Conservation (phyloP, 495 filamentous ascomycete genomes). For the Penicillium bialowiezense region DNA sequence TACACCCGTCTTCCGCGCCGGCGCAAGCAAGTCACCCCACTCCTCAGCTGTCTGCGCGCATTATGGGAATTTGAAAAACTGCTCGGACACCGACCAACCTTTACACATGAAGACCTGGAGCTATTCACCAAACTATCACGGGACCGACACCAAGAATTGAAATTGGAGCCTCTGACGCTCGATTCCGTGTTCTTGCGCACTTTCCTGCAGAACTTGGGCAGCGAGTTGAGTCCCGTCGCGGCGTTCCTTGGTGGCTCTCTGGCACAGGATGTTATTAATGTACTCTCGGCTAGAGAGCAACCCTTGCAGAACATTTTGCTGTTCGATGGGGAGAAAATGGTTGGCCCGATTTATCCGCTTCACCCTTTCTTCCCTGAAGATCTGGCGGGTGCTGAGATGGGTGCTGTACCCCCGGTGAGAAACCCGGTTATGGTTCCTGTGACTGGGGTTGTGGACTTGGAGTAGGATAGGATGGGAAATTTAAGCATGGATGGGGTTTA, state of each 20-base stretch:
- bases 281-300: slow-evolving; percentile 83
- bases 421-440: slow-evolving; percentile 18
- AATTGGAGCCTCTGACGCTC: slow-evolving; percentile 73
- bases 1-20: slow-evolving; percentile 62
- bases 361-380: slow-evolving; percentile 63
- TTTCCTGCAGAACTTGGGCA: slow-evolving; percentile 77
- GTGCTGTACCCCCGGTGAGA: slow-evolving; percentile 28
- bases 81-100: slow-evolving; percentile 52
- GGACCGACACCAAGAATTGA: slow-evolving; percentile 70
- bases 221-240: slow-evolving; percentile 81
- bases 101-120: slow-evolving; percentile 57
- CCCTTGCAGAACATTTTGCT: slow-evolving; percentile 92
- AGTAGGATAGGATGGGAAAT: not conserved
- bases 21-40: slow-evolving; percentile 70
- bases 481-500: no score
- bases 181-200: slow-evolving; percentile 73
- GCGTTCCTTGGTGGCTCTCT: slow-evolving; percentile 87
- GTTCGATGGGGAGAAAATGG: slow-evolving; percentile 80
- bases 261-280: slow-evolving; percentile 96
- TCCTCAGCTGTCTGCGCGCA: slow-evolving; percentile 77
- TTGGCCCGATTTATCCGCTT: slow-evolving; percentile 75
- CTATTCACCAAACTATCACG: slow-evolving; percentile 74
- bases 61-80: slow-evolving; percentile 73
- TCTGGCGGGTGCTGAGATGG: slow-evolving; percentile 26
- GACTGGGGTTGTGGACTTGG: not conserved